phyloP scores from a whole-genome alignment of 2,329 filamentous ascomycete genomes.

The Sporothrix brasiliensis region DNA sequence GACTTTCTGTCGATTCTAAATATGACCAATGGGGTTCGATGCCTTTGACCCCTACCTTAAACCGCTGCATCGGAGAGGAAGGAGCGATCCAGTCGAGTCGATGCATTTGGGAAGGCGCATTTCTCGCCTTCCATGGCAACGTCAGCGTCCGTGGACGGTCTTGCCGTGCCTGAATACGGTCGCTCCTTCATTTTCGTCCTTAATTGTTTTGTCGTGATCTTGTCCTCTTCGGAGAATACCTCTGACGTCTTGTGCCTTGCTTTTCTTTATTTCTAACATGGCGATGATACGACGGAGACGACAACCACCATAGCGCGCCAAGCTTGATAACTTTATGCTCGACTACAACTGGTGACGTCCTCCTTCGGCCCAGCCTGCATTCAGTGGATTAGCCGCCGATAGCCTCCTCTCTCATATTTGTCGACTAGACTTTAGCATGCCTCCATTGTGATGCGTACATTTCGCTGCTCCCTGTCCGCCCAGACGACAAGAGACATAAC shows the following conservation, averaged over 20 bases:
- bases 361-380: neutral
- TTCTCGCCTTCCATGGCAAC: neutral
- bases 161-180: conserved; percentile 2
- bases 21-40: conserved; percentile 11
- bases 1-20: neutral
- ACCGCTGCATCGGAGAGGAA: conserved; percentile 22
- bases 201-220: neutral
- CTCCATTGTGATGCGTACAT: neutral
- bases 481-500: neutral
- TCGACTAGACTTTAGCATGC: neutral
- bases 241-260: conserved; percentile 32
- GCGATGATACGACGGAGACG: conserved; percentile 24
- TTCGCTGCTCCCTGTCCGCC: neutral
- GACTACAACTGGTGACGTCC: neutral
- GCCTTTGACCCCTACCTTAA: neutral
- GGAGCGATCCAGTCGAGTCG: conserved; percentile 9
- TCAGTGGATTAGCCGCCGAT: neutral
- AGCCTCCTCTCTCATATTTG: neutral
- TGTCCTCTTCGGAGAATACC: conserved; percentile 36
- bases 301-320: neutral
- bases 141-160: neutral
- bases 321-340: neutral
- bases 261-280: conserved; percentile 22
- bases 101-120: neutral
- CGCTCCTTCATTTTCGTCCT: conserved; percentile 9